Evolutionary conservation across 2,329 filamentous ascomycete genomes (phyloP), one percentile per base, ranked within the genome.

Genomic region (Verticillium dahliae): DNA sequence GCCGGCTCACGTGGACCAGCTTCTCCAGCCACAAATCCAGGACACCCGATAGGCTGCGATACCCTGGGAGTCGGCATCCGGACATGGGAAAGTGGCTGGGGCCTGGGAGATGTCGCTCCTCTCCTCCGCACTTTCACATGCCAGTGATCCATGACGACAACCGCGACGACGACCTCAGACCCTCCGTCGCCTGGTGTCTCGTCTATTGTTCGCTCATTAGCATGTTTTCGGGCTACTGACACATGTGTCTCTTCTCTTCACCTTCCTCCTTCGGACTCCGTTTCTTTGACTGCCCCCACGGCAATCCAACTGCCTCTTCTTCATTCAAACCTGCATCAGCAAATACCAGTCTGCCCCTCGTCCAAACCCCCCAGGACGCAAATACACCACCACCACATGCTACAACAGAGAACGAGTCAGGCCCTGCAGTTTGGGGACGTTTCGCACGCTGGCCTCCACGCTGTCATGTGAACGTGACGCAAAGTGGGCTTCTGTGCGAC

Each of bases 91-190:
- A 27, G 45, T 22, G 18, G 45, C 45, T 14, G 45, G 45, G 45
- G 13, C 35, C 35, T 13, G 35, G 35, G 35, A 37, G 35, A 37
- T 13, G 35, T 9, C 9, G 35, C 7, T 33, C 27, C 27, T 14
- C 54, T 35, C 50, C 59, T 50, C 59, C 59, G 56, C 59, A 41
- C 52, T 57, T 60, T 60, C 59, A 60, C 59, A 60, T 60, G 59
- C 38, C 59, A 60, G 58, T 52, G 45, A 18, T 52, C 45, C 27
- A 31, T 31, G 27, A 52, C 22, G 45, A 52, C 45, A 18, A 52
- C 45, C 7, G 11, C 45, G n/a, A 22, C 18, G 45, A 52, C 18
- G 18, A 52, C 45, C 45, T 52, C 45, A 52, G 9, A 52, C 15
- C 45, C 11, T 22, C 45, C 10, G 10, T 11, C 45, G 18, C 18